phyloP scores from a whole-genome alignment of 148 eudicot species.

The Polygonum maritimum region DNA sequence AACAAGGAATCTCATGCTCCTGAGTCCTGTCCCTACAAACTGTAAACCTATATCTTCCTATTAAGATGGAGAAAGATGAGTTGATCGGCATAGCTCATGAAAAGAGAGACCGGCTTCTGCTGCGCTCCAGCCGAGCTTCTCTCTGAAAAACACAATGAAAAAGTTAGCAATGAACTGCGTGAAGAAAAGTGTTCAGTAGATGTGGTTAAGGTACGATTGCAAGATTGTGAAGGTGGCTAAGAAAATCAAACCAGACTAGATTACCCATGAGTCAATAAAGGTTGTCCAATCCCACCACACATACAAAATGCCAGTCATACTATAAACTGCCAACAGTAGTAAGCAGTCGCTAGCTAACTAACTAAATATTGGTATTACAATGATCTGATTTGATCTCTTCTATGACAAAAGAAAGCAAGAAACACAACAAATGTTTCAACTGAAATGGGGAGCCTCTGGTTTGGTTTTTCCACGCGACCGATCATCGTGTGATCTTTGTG shows the following conservation, averaged over 20 bases:
- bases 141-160: not conserved
- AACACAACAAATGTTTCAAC: not conserved
- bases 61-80: not conserved
- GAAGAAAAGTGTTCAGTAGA: not conserved
- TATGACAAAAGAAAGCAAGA: no score
- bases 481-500: no score
- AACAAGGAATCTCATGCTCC: no score
- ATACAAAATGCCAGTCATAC: not conserved
- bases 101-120: slow-evolving; percentile 1
- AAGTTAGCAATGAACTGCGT: not conserved
- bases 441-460: no score
- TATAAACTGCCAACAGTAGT: no score
- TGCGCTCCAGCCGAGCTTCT: slow-evolving; percentile 7
- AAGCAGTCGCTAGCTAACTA: no score
- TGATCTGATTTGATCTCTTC: no score
- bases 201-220: not conserved
- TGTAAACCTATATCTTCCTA: not conserved
- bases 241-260: not conserved
- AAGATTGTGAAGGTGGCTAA: not conserved
- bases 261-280: not conserved
- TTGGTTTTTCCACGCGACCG: no score
- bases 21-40: not conserved
- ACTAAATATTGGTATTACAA: no score
- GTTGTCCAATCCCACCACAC: not conserved
- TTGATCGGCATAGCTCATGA: not conserved